Base-by-base conservation (phyloP, 139 green algal genomes). In the Coelastrella sp. region DNA sequence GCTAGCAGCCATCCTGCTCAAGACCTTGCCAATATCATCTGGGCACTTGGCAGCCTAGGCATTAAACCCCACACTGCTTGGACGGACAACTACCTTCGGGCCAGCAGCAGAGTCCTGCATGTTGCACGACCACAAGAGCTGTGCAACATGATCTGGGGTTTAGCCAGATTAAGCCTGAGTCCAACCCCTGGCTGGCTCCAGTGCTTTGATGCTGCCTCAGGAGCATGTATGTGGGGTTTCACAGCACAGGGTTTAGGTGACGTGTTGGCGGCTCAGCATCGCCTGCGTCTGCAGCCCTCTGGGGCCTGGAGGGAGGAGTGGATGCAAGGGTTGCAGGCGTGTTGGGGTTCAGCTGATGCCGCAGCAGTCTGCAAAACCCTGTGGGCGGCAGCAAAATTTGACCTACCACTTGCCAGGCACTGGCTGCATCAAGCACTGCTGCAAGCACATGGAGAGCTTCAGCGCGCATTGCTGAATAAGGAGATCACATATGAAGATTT, bases 341-440 rank as follows among this genome's bases (percentile, higher is more conserved):
- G n/a, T 8, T 88, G 84, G 84, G 68, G 68, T 63, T 68, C 84
- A 24, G 84, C 84, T 20, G 84, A 88, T 25, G 84, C 84, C 0
- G 15, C 65, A n/a, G 84, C 84, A 10, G 24, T 88, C 5, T 88
- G 84, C 19, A 88, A 88, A 76, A 60, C 66, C 14, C 68, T 88
- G 49, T 88, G 84, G 84, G 84, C 84, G 35, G 84, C 84, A 17
- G 84, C 84, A 19, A 88, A 81, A 68, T 70, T 20, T 6, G n/a
- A 57, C 65, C 10, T 88, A 9, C 66, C 49, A 14, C 7, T 88
- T 7, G 68, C 35, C 20, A 56, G 68, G 20, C 10, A 56, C 4
- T 88, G 84, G 84, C 84, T 88, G 68, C 20, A 57, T 22, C 49
- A 83, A 3, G 74, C 25, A 58, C 9, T 80, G 24, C 8, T 59